Evolutionary conservation across 495 filamentous ascomycete species (phyloP), one percentile per base, ranked within the genome.

Genomic region (Neurospora discreta): DNA sequence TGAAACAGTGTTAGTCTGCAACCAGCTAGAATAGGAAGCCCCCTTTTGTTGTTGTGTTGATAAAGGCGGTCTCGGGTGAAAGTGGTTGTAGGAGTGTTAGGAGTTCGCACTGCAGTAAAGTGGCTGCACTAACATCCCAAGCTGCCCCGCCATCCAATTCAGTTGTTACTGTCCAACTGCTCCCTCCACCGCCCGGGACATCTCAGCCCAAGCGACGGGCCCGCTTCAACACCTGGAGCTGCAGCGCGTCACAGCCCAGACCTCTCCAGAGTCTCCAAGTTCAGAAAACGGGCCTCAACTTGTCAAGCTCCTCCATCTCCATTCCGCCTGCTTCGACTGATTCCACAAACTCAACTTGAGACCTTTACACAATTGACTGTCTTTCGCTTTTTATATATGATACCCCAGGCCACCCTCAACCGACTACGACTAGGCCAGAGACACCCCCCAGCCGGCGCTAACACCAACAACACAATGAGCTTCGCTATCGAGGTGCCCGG

Each of bases 401-500:
- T 65, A 65, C 52, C 52, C 52, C 52, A 65, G 30, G 52, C 52
- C 52, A 65, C 52, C 52, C 26, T 65, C 8, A 65, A 65, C 52
- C 52, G 52, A 65, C 26, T 65, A 30, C 52, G 52, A 30, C 52
- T 65, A 65, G 52, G 52, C 52, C 52, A 65, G 52, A 65, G 52
- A 69, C 33, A 41, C 6, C 69, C 40, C 36, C 39, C 69, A 58
- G 16, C 36, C 69, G 39, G 10, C 30, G 5, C 23, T 16, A 33
- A 38, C 18, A 30, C n/a, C 38, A 36, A 36, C 33, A 36, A 38
- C 38, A 70, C 26, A 43, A 88, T 88, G 86, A 83, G 79, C 73
- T 87, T 86, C 75, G 77, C 83, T 44, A 84, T 88, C 75, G 86
- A 88, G 75, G 84, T 84, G 72, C 81, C 85, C 3, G 86, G 85